Percentiles rank a stretch among this genome's conserved stretches.
Conservation (phyloP, 2,329 filamentous ascomycete genomes). For the Ramularia endophylla region DNA sequence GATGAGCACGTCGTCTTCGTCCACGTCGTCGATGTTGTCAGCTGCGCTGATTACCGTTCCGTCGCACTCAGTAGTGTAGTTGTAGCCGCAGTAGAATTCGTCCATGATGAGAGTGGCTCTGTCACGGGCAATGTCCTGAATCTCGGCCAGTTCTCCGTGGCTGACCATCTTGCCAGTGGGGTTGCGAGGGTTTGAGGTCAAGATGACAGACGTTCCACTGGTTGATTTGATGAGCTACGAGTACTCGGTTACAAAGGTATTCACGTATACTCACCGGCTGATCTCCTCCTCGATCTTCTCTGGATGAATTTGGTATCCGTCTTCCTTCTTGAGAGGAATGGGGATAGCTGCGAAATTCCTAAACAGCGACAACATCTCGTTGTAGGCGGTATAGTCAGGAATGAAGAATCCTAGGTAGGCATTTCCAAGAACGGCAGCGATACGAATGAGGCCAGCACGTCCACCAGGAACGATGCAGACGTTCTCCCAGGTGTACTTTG, state of each 20-base stretch:
- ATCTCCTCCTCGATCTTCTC: slow-evolving; percentile 75
- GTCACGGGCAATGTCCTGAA: slow-evolving; percentile 88
- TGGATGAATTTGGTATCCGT: slow-evolving; percentile 88
- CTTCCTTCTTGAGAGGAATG: slow-evolving; percentile 74
- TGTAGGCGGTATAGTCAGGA: slow-evolving; percentile 83
- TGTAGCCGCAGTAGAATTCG: slow-evolving; percentile 92
- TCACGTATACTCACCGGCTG: too few relatives aligned
- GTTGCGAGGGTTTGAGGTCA: slow-evolving; percentile 94
- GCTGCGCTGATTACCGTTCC: slow-evolving; percentile 84
- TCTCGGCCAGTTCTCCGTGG: slow-evolving; percentile 79
- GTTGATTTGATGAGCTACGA: too few relatives aligned
- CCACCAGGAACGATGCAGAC: slow-evolving; percentile 94
- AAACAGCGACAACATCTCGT: slow-evolving; percentile 94
- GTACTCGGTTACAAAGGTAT: too few relatives aligned
- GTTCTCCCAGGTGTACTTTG: slow-evolving; percentile 85
- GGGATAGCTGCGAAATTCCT: slow-evolving; percentile 88
- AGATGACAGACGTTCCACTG: slow-evolving; percentile 61
- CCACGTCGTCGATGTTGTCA: slow-evolving; percentile 82
- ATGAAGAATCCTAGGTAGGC: slow-evolving; percentile 74
- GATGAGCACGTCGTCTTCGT: slow-evolving; percentile 77
- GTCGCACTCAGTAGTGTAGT: slow-evolving; percentile 89
- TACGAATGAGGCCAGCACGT: slow-evolving; percentile 85
- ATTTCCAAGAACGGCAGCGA: slow-evolving; percentile 89
- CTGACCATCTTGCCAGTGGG: slow-evolving; percentile 83
- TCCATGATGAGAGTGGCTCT: slow-evolving; percentile 90